These are phyloP conservation scores for Salix koriyanagi DNA, from an alignment of 345 rosid species.

Conservation along the genomic window DNA sequence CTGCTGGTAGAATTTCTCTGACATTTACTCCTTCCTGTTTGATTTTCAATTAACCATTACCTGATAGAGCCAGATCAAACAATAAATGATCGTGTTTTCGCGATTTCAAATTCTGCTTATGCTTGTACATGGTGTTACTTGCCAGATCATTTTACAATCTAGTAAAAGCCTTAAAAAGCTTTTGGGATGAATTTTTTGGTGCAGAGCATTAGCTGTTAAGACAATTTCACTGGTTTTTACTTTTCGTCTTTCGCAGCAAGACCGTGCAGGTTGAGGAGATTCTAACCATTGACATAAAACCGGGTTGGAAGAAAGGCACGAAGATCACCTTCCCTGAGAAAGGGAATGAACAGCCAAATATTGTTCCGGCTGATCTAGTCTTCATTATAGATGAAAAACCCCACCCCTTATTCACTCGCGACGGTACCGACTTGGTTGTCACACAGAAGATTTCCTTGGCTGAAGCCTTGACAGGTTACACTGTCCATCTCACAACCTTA, in stretches of 20 bases:
- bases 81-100: neutral
- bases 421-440: constrained; percentile 18
- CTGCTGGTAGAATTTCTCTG: neutral
- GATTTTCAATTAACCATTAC: neutral
- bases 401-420: constrained; percentile 16
- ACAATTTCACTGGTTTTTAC: neutral
- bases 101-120: neutral
- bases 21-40: neutral
- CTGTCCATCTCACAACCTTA: constrained; percentile 17
- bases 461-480: constrained; percentile 24
- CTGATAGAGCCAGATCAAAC: neutral
- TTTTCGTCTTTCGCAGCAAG: constrained; percentile 6
- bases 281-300: constrained; percentile 21
- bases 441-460: constrained; percentile 19
- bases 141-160: neutral
- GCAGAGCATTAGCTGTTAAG: neutral
- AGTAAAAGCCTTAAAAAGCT: neutral
- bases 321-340: constrained; percentile 25
- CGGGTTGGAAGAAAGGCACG: constrained; percentile 31
- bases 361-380: constrained; percentile 18
- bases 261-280: constrained; percentile 19
- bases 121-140: neutral
- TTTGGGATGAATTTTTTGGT: neutral
- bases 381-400: constrained; percentile 25
- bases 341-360: constrained; percentile 18